Evolutionary conservation across 768 basidiomycete genomes (phyloP).

Genomic region (Amanita rubescens): DNA sequence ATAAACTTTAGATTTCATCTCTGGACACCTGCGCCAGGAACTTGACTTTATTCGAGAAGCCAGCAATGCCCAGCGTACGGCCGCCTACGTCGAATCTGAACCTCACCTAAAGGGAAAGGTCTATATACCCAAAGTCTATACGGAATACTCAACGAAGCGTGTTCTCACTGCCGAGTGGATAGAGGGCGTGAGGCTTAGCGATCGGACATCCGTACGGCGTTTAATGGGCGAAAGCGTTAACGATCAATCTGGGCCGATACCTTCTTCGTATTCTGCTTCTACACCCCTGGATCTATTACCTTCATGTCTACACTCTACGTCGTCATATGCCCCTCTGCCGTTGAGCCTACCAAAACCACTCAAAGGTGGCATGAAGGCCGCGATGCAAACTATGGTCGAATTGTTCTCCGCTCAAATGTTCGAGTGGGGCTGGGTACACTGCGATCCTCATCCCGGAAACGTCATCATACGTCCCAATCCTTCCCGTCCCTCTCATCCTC

Average conservation of each 20-base stretch:
- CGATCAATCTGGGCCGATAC: constrained; percentile 1
- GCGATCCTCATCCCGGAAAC: constrained; percentile 74
- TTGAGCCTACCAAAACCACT: constrained; percentile 31
- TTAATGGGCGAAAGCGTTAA: constrained; percentile 47
- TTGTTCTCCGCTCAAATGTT: constrained; percentile 89
- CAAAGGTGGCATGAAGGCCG: constrained; percentile 50
- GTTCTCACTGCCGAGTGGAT: constrained; percentile 87
- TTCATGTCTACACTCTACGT: constrained; percentile 8
- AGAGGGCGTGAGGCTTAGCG: constrained; percentile 65
- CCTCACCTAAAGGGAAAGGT: constrained; percentile 63
- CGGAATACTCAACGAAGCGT: constrained; percentile 63
- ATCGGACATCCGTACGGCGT: constrained; percentile 45
- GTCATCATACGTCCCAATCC: constrained; percentile 64
- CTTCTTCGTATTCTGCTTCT: constrained; percentile 7
- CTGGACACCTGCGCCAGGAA: constrained; percentile 75
- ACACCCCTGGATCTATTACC: constrained; percentile 5
- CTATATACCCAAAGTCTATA: constrained; percentile 71
- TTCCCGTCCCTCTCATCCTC: constrained; percentile 33
- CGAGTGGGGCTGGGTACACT: constrained; percentile 86
- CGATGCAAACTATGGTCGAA: constrained; percentile 86
- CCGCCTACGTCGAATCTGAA: constrained; percentile 60
- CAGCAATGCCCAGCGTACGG: constrained; percentile 64
- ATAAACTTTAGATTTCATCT: constrained; percentile 55
- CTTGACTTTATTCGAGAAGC: constrained; percentile 81
- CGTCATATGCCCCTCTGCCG: constrained; percentile 13